Evolutionary conservation across 257 asterid species (phyloP).

Genomic region (Solanum pinnatisectum): DNA sequence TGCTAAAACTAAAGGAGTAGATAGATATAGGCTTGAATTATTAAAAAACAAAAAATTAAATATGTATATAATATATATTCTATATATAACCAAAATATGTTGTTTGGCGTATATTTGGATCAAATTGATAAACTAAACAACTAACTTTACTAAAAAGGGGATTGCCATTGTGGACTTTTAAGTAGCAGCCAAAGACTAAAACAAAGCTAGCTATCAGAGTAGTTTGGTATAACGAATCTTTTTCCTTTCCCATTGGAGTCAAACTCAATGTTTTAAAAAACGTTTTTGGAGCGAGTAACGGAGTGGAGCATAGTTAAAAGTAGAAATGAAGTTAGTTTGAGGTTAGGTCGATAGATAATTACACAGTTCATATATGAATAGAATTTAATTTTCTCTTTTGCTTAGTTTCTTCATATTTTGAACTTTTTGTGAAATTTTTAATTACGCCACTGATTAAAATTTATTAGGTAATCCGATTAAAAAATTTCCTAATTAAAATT

Average conservation of each 20-base stretch:
- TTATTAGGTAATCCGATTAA: too few species aligned
- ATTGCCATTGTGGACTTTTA: neutral
- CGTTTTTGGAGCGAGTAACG: neutral
- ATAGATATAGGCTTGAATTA: neutral
- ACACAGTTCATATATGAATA: too few species aligned
- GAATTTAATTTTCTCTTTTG: too few species aligned
- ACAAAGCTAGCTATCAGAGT: neutral
- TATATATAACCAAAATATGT: too few species aligned
- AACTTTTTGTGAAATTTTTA: too few species aligned
- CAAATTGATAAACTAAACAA: too few species aligned
- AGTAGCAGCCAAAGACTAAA: neutral
- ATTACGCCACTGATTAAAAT: too few species aligned
- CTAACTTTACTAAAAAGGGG: neutral
- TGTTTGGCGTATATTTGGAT: too few species aligned
- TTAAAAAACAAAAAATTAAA: too few species aligned
- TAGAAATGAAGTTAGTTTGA: too few species aligned
- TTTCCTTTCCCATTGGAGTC: neutral
- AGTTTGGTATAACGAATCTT: neutral
- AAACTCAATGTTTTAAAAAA: neutral
- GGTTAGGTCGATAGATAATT: neutral
- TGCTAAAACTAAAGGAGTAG: neutral
- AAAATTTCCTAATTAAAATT: too few species aligned
- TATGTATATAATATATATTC: neutral
- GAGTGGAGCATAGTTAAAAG: fast-evolving
- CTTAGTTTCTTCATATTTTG: too few species aligned